A percentile compares a stretch with the other conserved stretches of the same genome.
Evolutionary conservation across 139 green algal species (phyloP).

Genomic region (Closterium sp.): DNA sequence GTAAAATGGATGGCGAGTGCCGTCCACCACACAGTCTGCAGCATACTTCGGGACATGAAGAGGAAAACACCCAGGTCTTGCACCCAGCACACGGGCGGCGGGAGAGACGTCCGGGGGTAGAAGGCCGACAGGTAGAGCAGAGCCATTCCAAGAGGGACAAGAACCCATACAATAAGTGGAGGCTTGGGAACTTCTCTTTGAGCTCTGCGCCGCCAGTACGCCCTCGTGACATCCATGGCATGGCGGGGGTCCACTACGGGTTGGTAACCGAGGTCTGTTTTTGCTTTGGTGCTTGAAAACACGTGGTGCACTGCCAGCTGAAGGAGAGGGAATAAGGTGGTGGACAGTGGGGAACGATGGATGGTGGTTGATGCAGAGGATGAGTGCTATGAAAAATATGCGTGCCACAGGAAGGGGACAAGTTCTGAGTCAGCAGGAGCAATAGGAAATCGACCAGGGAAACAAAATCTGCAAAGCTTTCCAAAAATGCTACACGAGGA

Average conservation of each 20-base stretch:
- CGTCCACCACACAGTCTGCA: slow-evolving; percentile 26
- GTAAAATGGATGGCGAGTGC: slow-evolving; percentile 31
- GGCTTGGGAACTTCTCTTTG: not conserved
- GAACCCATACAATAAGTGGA: not conserved
- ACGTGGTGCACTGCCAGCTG: slow-evolving; percentile 9
- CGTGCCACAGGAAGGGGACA: not conserved
- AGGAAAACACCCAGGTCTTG: slow-evolving; percentile 18
- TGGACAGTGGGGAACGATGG: not conserved
- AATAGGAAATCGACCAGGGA: not conserved
- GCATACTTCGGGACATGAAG: slow-evolving; percentile 19
- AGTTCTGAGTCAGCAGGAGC: not conserved
- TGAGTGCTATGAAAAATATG: not conserved
- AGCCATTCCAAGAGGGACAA: slow-evolving; percentile 4
- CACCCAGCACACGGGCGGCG: slow-evolving; percentile 13
- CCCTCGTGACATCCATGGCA: not conserved
- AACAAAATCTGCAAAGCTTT: too few relatives aligned
- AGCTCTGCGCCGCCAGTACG: not conserved
- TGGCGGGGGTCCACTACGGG: slow-evolving; percentile 12
- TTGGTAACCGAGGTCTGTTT: not conserved
- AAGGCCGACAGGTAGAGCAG: slow-evolving; percentile 7
- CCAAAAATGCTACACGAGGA: too few relatives aligned
- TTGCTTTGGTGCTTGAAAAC: slow-evolving; percentile 5
- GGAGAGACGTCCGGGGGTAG: slow-evolving; percentile 1
- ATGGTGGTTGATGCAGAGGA: not conserved
- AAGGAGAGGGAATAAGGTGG: not conserved